These are phyloP conservation scores for Phytophthora aleatoria DNA, from an alignment of 352 stramenopile species.

Conservation along the genomic window DNA sequence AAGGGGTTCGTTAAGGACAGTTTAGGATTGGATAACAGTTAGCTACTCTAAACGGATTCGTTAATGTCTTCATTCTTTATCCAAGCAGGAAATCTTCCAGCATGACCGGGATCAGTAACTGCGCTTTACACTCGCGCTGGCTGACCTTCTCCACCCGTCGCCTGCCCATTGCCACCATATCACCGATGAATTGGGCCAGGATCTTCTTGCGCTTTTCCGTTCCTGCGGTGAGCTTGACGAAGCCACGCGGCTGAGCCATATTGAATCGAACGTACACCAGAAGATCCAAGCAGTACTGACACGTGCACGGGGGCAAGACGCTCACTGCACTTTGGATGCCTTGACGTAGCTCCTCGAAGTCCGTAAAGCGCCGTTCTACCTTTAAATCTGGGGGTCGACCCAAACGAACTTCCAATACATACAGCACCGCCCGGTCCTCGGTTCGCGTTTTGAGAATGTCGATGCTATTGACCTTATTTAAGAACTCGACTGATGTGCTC, in stretches of 20 bases:
- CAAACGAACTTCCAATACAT: slow-evolving; percentile 46
- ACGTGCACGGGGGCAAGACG: slow-evolving; percentile 38
- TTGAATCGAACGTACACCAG: slow-evolving; percentile 52
- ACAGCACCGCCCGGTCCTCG: slow-evolving; percentile 30
- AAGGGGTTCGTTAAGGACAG: neutral
- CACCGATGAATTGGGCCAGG: slow-evolving; percentile 39
- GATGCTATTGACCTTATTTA: slow-evolving; percentile 42
- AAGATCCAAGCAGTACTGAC: slow-evolving; percentile 54
- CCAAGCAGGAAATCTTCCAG: slow-evolving; percentile 41
- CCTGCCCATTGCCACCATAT: slow-evolving; percentile 39
- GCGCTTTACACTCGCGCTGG: slow-evolving; percentile 32
- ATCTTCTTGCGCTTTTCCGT: slow-evolving; percentile 48
- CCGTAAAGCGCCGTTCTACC: slow-evolving; percentile 56
- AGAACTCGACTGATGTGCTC: slow-evolving; percentile 29
- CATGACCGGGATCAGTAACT: slow-evolving; percentile 35
- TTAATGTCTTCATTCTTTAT: neutral
- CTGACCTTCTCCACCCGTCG: slow-evolving; percentile 22
- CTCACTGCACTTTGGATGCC: slow-evolving; percentile 28
- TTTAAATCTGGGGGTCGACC: slow-evolving; percentile 10
- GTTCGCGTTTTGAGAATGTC: slow-evolving; percentile 38
- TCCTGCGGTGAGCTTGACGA: slow-evolving; percentile 35
- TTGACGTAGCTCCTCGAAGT: slow-evolving; percentile 46
- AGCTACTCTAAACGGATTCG: slow-evolving; percentile 2
- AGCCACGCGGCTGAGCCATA: slow-evolving; percentile 32
- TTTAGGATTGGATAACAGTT: slow-evolving; percentile 1